These are phyloP conservation scores for Fusarium sulawesiense DNA, from an alignment of 2,329 filamentous ascomycete genomes.

Conservation along the genomic window DNA sequence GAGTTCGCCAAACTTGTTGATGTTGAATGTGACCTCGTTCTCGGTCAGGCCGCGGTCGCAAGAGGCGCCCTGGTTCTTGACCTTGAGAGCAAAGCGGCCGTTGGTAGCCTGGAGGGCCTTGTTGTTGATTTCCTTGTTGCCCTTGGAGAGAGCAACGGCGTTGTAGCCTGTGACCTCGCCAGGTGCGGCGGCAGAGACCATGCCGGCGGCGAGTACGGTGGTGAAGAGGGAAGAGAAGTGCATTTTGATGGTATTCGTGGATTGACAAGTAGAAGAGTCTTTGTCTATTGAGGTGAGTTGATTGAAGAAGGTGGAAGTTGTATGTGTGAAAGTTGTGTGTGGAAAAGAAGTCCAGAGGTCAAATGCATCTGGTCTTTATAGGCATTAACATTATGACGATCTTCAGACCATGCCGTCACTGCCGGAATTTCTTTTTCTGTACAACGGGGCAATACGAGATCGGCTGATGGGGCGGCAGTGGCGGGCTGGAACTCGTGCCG, in stretches of 20 bases:
- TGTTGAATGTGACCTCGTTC: conserved; percentile 60
- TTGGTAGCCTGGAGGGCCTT: conserved; percentile 57
- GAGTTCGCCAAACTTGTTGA: conserved; percentile 56
- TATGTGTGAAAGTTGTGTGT: not conserved
- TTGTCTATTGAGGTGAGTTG: not conserved
- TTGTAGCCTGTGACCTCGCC: conserved; percentile 55
- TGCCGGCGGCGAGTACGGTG: conserved; percentile 43
- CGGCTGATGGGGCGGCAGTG: not conserved
- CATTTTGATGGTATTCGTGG: conserved; percentile 37
- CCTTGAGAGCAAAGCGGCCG: conserved; percentile 57
- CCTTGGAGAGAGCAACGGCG: conserved; percentile 62
- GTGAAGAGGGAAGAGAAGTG: conserved; percentile 43
- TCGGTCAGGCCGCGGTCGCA: conserved; percentile 54
- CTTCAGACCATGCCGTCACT: not conserved
- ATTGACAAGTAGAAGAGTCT: not conserved
- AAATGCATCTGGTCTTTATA: not conserved
- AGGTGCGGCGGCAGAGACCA: conserved; percentile 39
- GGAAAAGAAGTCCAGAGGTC: not conserved
- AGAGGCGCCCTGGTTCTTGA: conserved; percentile 58
- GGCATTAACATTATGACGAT: not conserved
- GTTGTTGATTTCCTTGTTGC: conserved; percentile 59
- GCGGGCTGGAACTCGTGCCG: not conserved
- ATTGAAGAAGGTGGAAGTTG: not conserved
- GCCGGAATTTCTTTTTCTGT: not conserved
- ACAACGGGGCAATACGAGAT: not conserved